phyloP scores from a whole-genome alignment of 2,329 filamentous ascomycete genomes.

The Talaromyces verruculosus region DNA sequence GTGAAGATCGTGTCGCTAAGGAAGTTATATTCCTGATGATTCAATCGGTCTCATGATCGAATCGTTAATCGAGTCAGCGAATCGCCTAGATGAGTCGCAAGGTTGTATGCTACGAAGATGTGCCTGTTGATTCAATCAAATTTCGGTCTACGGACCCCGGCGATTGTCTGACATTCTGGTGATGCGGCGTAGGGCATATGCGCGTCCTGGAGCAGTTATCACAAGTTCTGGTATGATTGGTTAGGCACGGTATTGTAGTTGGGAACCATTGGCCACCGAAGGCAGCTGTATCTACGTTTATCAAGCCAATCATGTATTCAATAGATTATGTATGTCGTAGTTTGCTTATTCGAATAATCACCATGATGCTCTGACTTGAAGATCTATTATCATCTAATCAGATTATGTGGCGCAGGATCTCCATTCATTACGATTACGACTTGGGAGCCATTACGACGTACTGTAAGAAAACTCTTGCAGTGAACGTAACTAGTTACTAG shows the following conservation, averaged over 20 bases:
- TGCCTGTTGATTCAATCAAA: neutral
- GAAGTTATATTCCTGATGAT: neutral
- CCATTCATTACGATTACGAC: neutral
- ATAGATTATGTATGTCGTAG: neutral
- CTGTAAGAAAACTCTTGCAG: neutral
- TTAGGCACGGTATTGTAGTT: neutral
- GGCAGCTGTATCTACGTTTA: neutral
- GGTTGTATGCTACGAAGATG: neutral
- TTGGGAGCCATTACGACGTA: neutral
- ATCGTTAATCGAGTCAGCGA: neutral
- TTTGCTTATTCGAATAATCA: neutral
- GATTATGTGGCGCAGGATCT: neutral
- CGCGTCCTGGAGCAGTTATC: neutral
- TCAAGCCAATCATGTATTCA: neutral
- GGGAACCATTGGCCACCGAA: neutral
- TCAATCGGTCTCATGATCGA: neutral
- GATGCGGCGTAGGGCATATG: constrained; percentile 3
- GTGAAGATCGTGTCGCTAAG: neutral
- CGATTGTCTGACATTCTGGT: neutral
- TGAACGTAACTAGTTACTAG: neutral
- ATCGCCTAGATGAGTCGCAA: too few relatives aligned
- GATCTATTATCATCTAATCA: constrained; percentile 2
- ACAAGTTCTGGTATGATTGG: neutral
- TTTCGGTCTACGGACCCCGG: neutral
- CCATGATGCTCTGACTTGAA: neutral